phyloP scores from a whole-genome alignment of 176 grass and related monocot species.

The Chrysopogon serrulatus region DNA sequence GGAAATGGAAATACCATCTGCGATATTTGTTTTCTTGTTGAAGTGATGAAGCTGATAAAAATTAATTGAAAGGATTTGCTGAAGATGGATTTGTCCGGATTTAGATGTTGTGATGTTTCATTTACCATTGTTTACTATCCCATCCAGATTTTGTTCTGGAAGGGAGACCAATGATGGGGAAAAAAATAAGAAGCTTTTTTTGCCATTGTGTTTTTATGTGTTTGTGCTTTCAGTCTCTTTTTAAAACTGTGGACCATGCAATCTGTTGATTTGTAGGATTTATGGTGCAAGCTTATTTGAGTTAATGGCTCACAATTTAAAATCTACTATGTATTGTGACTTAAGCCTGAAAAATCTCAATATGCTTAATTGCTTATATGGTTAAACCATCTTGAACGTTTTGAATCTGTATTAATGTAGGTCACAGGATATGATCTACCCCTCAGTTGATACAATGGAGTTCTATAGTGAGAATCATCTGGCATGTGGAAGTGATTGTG shows the following conservation, averaged over 20 bases:
- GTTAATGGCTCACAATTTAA: not conserved
- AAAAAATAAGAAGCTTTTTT: not conserved
- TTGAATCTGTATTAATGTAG: constrained; percentile 31
- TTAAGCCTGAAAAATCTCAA: constrained; percentile 5
- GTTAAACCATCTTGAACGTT: constrained; percentile 13
- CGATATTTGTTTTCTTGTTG: constrained; percentile 1
- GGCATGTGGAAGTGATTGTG: constrained; percentile 83
- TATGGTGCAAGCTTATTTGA: not conserved
- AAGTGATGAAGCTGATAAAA: not conserved
- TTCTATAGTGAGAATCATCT: constrained; percentile 88
- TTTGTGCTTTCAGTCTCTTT: not conserved
- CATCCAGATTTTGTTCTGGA: not conserved
- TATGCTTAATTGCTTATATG: constrained; percentile 21
- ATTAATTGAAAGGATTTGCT: not conserved
- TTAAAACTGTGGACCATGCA: not conserved
- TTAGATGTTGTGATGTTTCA: not conserved
- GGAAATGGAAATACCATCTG: not conserved
- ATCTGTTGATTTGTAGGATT: constrained; percentile 10
- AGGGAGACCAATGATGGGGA: not conserved
- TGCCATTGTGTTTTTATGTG: not conserved
- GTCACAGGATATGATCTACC: constrained; percentile 74
- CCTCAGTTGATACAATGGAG: constrained; percentile 82
- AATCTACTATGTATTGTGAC: not conserved
- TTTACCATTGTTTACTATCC: not conserved
- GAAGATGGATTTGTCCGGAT: not conserved